Evolutionary conservation across 2,329 filamentous ascomycete species (phyloP), one percentile per base, ranked within the genome.

Genomic region (Trichoderma arundinaceum): DNA sequence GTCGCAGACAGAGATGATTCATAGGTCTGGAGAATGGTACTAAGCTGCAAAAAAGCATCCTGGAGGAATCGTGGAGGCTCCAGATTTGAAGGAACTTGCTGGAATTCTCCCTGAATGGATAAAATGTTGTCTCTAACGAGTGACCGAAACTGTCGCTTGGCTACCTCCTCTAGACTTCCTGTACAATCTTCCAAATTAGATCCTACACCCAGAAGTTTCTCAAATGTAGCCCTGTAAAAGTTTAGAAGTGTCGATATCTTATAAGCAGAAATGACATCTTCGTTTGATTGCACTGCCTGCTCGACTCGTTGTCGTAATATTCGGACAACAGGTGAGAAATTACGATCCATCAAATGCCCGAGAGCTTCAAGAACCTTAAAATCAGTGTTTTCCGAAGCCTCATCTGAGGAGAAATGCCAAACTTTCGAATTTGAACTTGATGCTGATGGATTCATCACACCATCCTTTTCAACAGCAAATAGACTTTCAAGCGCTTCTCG

Each of bases 241-340:
- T 87, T 88, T 48, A 98, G 84, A 1, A 99, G 82, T 71, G 96
- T 97, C 10, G 92, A 89, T 46, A 98, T 88, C 75, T 93, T 95
- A 80, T 97, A 99, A 39, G 92, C 90, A 56, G 93, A 81, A 19
- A 96, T 92, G 0, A 90, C 90, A 66, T 98, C 94, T 71, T 97
- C 94, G 75, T 97, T 94, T 67, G 91, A 91, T 72, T 96, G 93
- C 15, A 98, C 90, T 19, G 96, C 91, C 72, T 98, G 91, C 76
- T 97, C 94, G 60, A 96, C 88, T 38, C 94, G 86, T 76, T 97
- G 94, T 32, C 91, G 88, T n/a, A 98, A 78, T n/a, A 94, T 87
- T 22, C 92, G 87, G 43, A 90, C 88, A 4, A 94, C 93, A 0
- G 92, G 92, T 2, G 88, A 87, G 53, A 98, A 83, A 72, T 96